Evolutionary conservation across 2,329 filamentous ascomycete genomes (phyloP), one percentile per base, ranked within the genome.

Genomic region (Colletotrichum higginsianum): DNA sequence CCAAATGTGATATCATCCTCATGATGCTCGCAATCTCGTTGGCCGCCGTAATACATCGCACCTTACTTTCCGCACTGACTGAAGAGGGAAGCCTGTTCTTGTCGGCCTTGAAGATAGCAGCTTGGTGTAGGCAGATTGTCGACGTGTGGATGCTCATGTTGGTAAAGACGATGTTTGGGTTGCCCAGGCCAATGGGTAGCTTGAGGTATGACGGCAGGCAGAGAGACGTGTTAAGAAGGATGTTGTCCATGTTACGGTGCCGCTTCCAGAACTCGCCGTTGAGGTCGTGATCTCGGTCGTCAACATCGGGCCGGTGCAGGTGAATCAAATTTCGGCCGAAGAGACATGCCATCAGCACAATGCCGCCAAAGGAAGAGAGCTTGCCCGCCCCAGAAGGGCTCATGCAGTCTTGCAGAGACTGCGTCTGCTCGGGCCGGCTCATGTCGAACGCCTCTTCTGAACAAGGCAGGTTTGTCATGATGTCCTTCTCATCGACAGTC

Each of bases 81-180:
- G 92, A 91, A 1, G 88, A 85, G 0, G 94, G 91, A 72, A 98
- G 84, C 64, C 91, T 89, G 81, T 98, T 93, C 82, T 95, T 96
- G 77, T 98, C 96, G 0, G 95, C 95, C 80, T 98, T 98, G 87
- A 96, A 98, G 23, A 99, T 98, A 35, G 96, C 96, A 2, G 96
- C 96, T 83, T 99, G 96, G 78, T 99, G 96, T n/a, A 99, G 85
- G 80, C 96, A 98, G 65, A 99, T 98, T 1, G 94, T 95, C 1
- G 95, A 97, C 0, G 96, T 98, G 80, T 98, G 95, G 42, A 99
- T 94, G 79, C 94, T 95, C 94, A 99, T 98, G 77, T 98, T 98
- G 68, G 93, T 91, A 80, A 98, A 98, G 5, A 98, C 91, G 65
- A 96, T 91, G 74, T 98, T 98, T 4, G 95, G 89, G 77, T 95